Evolutionary conservation across 345 rosid species (phyloP), one percentile per base, ranked within the genome.

Genomic region (Lepidium sativum): DNA sequence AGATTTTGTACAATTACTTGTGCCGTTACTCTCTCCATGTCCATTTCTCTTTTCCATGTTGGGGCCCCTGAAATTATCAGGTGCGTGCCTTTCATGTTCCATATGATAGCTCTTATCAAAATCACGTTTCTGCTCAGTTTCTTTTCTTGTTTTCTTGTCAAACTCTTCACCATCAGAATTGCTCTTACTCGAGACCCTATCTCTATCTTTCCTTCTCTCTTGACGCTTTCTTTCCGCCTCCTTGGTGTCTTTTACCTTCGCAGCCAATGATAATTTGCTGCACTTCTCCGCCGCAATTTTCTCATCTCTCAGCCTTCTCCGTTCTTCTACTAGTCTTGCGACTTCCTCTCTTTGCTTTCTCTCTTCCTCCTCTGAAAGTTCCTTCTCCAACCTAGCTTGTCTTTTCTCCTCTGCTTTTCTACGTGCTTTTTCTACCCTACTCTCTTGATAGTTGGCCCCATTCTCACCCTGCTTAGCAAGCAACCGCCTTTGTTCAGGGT

Each of bases 361-460:
- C 78, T 92, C 98, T 74, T 89, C 98, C 73, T 89, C 96, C 80
- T 92, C 98, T 68, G 77, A 72, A 70, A 75, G 84, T 73, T 92
- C 97, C 75, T 71, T 87, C 57, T 92, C 98, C 44, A 89, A 65
- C 83, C 98, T 83, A 75, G 97, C 98, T 67, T 89, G 97, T 75
- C 90, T 86, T 81, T 83, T 92, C 79, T 89, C 97, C 75, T 89
- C 98, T 33, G 98, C 98, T 76, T 92, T 92, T 78, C 97, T 82
- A 10, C 98, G 94, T 34, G 98, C 90, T 68, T 86, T 92, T 52
- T 92, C 98, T 38, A 79, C 77, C 80, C 86, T 89, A 71, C 90
- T 89, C 77, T 87, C 95, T 35, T 81, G 84, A 76, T 31, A 81
- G 76, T 41, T 82, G 13, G 67, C 38, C 60, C 86, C 97, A 62